Evolutionary conservation across 495 filamentous ascomycete genomes (phyloP).

Genomic region (Xylaria telfairii): DNA sequence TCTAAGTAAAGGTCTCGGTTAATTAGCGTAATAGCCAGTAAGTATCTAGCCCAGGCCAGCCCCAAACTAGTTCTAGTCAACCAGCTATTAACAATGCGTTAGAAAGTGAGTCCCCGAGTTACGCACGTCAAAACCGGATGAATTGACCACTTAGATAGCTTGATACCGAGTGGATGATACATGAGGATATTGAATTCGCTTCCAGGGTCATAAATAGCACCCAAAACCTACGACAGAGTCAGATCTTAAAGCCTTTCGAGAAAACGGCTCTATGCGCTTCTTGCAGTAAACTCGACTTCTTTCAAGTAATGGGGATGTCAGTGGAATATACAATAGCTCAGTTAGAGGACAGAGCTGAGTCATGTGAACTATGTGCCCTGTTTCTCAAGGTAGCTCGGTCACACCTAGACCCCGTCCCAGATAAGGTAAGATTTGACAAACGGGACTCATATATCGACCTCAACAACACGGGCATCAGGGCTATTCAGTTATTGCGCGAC

Average conservation of each 20-base stretch:
- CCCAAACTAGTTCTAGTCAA: too few species aligned
- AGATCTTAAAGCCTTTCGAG: background rate
- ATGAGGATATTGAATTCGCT: background rate
- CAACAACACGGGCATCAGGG: background rate
- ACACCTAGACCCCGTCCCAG: too few species aligned
- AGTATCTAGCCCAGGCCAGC: too few species aligned
- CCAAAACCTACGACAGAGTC: background rate
- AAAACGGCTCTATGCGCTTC: background rate
- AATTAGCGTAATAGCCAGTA: background rate
- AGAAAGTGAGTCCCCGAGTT: too few species aligned
- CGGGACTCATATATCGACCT: background rate
- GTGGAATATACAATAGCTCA: background rate
- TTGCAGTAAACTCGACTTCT: background rate
- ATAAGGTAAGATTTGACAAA: background rate
- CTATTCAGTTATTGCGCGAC: background rate
- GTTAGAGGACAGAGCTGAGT: background rate
- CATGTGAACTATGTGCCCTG: too few species aligned
- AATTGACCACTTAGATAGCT: background rate
- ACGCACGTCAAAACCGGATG: too few species aligned
- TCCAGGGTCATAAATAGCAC: background rate
- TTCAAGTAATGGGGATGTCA: conserved; percentile 1
- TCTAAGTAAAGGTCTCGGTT: background rate
- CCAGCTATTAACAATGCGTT: too few species aligned
- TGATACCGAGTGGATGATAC: background rate
- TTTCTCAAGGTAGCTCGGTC: too few species aligned